Percentiles rank a stretch among this genome's conserved stretches.
Evolutionary conservation across 345 rosid genomes (phyloP).

Genomic region (Cardiospermum halicacabum): DNA sequence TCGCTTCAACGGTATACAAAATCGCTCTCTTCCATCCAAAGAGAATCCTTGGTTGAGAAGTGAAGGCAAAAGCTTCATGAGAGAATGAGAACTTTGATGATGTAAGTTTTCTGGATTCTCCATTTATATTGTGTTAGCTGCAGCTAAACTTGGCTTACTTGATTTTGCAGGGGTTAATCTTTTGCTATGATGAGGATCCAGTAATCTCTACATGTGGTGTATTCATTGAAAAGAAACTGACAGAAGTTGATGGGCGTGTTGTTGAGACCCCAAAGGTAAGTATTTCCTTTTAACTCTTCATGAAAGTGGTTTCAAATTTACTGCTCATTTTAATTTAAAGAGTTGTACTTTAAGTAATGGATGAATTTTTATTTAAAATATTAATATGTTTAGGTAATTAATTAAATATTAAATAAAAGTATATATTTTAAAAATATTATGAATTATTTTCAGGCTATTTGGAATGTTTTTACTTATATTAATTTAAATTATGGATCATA

Average conservation of each 20-base stretch:
- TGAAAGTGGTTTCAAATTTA: not conserved
- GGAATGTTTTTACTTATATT: no score
- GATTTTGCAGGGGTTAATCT: conserved; percentile 58
- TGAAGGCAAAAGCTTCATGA: conserved; percentile 83
- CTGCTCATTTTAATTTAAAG: not conserved
- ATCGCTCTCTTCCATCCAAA: conserved; percentile 60
- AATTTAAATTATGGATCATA: no score
- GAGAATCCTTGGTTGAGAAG: conserved; percentile 66
- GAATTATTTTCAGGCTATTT: no score
- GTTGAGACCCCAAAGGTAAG: conserved; percentile 80
- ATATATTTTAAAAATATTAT: no score
- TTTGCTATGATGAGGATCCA: conserved; percentile 49
- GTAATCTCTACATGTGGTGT: conserved; percentile 67
- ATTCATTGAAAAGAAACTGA: conserved; percentile 55
- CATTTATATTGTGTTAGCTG: conserved; percentile 14
- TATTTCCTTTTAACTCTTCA: not conserved
- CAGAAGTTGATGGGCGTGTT: conserved; percentile 71
- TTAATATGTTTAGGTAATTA: no score
- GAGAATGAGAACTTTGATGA: conserved; percentile 53
- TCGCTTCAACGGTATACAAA: conserved; percentile 86
- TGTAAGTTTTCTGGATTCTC: conserved; percentile 41
- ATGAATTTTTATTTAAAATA: no score
- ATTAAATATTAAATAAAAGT: no score
- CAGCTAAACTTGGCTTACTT: conserved; percentile 18
- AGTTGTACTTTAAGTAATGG: no score